Evolutionary conservation across 352 stramenopile species (phyloP), one percentile per base, ranked within the genome.

Genomic region (Globisporangium nagaii): DNA sequence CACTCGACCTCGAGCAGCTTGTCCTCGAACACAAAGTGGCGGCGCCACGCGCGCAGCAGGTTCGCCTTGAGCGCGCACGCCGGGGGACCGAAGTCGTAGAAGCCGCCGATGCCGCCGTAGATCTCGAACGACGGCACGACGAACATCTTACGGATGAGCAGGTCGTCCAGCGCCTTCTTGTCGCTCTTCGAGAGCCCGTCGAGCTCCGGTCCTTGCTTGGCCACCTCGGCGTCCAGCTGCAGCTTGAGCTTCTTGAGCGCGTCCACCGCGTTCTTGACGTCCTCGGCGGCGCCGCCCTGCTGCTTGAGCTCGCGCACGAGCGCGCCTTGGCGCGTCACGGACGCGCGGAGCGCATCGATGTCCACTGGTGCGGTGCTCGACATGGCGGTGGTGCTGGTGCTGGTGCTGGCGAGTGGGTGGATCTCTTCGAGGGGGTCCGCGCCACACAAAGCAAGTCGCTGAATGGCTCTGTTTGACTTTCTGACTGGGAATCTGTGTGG

Each of bases 81-180:
- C 6, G 95, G 93, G 52, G 96, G 96, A 31, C 97, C 97, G 60
- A 99, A 97, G 83, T 99, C 97, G 75, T 98, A 99, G 51, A 99
- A 93, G 61, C 97, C 97, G 50, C 94, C 97, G 19, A 99, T 96
- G 58, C 97, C 97, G 56, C 96, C 96, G 75, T 99, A 98, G 60
- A 99, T 99, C 77, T 99, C 97, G 68, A 99, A 99, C 31, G 89
- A 96, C 31, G 97, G 97, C 58, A 99, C 90, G 31, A 99, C 95
- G 75, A 99, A 99, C 96, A 99, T 99, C 70, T 98, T 98, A 51
- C 96, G 90, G 65, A 99, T 79, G 19, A 99, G 78, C 58, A 99
- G 70, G 59, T 99, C 96, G 72, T 99, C 97, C 66, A 99, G 88
- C 30, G 91, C 86, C 64, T 94, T 93, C 68, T 95, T 93, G 63